Evolutionary conservation across 352 stramenopile genomes (phyloP), one percentile per base, ranked within the genome.

Genomic region (Phytophthora melonis): DNA sequence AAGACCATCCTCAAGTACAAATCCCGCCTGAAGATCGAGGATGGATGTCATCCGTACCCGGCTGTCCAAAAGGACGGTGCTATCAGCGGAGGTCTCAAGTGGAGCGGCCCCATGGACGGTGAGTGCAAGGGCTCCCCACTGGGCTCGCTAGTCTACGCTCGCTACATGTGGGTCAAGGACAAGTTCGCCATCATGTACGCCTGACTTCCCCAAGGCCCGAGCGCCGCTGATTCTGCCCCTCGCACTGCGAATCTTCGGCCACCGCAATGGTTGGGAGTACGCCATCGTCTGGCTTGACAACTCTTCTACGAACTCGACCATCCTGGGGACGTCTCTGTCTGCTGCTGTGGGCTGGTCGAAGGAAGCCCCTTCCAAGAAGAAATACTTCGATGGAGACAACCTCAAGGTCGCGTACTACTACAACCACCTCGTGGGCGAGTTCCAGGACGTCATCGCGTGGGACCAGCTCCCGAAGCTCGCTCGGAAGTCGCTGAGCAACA

Each of bases 191-290:
- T 74, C 41, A 74, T 74, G 66, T 72, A 71, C 45, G 56, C 16
- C 18, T 83, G 77, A 83, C 70, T 81, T 83, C 66, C 72, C 75
- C 3, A 85, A 79, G 50, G 78, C 75, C 1, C 72, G 72, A 43
- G 63, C 72, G 39, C 55, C 73, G 34, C 30, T 68, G 25, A 27
- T 27, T 43, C 1, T 41, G 16, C 8, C 49, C 14, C 25, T 27
- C 25, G 25, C 25, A 3, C 25, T 27, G 1, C 25, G 3, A 27
- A 27, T 27, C 25, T 68, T 81, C 11, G 78, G 78, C 0, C 75
- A 82, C 45, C 78, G 75, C 52, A 63, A 85, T 52, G 69, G 79
- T 39, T 85, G 78, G 78, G 78, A 85, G 68, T 80, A 83, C 56
- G 68, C 76, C 11, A 61, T 83, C 18, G 68, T 85, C 19, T 85